Evolutionary conservation across 148 eudicot genomes (phyloP).

Genomic region (Linanthus parryae): DNA sequence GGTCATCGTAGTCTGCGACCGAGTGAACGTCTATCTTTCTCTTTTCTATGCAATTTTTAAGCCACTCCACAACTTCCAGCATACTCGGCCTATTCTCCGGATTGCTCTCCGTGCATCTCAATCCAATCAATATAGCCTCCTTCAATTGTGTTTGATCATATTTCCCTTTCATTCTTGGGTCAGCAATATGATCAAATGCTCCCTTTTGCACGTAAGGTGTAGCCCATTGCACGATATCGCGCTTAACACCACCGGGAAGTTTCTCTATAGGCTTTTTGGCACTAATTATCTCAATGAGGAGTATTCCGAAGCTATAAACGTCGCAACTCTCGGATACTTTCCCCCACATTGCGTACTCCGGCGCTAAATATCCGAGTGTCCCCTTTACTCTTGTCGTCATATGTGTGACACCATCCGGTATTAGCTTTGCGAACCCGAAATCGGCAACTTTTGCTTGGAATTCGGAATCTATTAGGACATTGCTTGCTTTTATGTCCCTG

Average conservation of each 20-base stretch:
- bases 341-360: slow-evolving; percentile 52
- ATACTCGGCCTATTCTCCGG: slow-evolving; percentile 40
- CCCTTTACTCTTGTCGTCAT: slow-evolving; percentile 44
- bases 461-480: slow-evolving; percentile 34
- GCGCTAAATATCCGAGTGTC: slow-evolving; percentile 42
- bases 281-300: slow-evolving; percentile 33
- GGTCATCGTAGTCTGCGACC: too few relatives aligned
- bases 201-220: slow-evolving; percentile 21
- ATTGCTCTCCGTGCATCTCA: slow-evolving; percentile 24
- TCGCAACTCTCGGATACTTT: slow-evolving; percentile 43
- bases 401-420: slow-evolving; percentile 45
- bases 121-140: slow-evolving; percentile 14
- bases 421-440: slow-evolving; percentile 44
- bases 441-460: slow-evolving; percentile 41
- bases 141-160: slow-evolving; percentile 22
- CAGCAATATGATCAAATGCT: slow-evolving; percentile 21
- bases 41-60: slow-evolving; percentile 14
- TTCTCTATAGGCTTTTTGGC: slow-evolving; percentile 36
- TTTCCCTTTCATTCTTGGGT: slow-evolving; percentile 29
- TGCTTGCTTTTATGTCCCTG: slow-evolving; percentile 49
- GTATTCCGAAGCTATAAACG: slow-evolving; percentile 40
- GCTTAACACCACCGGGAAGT: slow-evolving; percentile 23
- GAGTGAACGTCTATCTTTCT: slow-evolving; percentile 22
- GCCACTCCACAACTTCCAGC: slow-evolving; percentile 36
- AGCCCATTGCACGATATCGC: slow-evolving; percentile 35